Evolutionary conservation across 2,329 filamentous ascomycete genomes (phyloP), one percentile per base, ranked within the genome.

Genomic region (Tolypocladium capitatum): DNA sequence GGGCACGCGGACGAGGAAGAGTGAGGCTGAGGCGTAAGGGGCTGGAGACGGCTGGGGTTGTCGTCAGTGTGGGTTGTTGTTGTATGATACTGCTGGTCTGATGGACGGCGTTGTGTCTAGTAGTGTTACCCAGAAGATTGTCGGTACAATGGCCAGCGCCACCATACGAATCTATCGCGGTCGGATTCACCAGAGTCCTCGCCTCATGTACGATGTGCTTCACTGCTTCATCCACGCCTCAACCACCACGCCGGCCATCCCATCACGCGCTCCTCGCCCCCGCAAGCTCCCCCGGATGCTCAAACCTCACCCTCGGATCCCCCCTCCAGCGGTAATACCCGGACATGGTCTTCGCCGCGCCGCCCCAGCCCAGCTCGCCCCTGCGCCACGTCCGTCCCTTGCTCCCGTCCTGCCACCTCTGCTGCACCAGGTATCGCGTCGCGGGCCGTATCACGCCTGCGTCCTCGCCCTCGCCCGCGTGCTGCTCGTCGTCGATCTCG

Each of bases 401-500:
- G 20, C 36, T 24, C 13, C 21, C 36, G 24, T 40, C 36, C 6
- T 13, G 36, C 36, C 36, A 40, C 21, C 36, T 21, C 4, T 16
- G 36, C 4, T 16, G 36, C 21, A 10, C 36, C 21, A 38, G 11
- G 35, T 38, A 14, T 11, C 20, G 20, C 5, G 21, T 20, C 36
- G 21, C 5, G 20, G 20, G 35, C 18, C 20, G 35, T 20, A 38
- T 11, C 11, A 14, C 14, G 36, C 8, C 36, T 14, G 10, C 21
- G 8, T n/a, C 21, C 3, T 2, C 13, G 18, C 16, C 35, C 10
- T 5, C 20, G 11, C 4, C 36, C 21, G n/a, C n/a, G n/a, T 5
- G 20, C 34, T 20, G 18, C 34, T 24, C 5, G 11, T 38, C 58
- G 2, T 59, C 57, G 13, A 69, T 63, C 51, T 73, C 70, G 24